Evolutionary conservation across 2,329 filamentous ascomycete genomes (phyloP).

Genomic region (Rhynchosporium secalis): DNA sequence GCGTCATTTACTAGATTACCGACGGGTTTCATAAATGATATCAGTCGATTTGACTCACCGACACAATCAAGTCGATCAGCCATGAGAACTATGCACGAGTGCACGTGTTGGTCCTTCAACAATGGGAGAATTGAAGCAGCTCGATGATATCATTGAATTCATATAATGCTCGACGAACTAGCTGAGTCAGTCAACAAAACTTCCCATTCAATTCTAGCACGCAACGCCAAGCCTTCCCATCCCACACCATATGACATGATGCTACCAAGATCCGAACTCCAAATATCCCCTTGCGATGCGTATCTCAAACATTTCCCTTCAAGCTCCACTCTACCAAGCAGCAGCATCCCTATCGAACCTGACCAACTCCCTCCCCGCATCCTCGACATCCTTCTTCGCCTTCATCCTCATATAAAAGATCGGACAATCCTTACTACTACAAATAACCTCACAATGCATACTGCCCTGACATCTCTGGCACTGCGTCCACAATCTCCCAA

Average conservation of each 20-base stretch:
- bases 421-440: constrained; percentile 91
- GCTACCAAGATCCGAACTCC: not conserved
- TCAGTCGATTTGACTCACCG: no score
- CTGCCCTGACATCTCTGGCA: constrained; percentile 97
- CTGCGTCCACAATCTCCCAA: constrained; percentile 93
- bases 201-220: no score
- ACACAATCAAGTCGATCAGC: no score
- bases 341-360: constrained; percentile 86
- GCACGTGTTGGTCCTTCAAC: no score
- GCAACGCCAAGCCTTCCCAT: not conserved
- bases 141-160: no score
- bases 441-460: constrained; percentile 98
- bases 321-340: constrained; percentile 44
- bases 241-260: not conserved
- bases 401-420: constrained; percentile 99
- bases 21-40: no score
- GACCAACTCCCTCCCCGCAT: constrained; percentile 84
- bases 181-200: not conserved
- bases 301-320: not conserved
- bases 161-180: not conserved
- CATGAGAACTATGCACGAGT: no score
- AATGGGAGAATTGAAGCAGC: no score
- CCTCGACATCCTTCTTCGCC: constrained; percentile 97
- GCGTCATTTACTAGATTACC: no score
- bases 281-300: not conserved